Evolutionary conservation across 208 protist genomes (phyloP), one percentile per base, ranked within the genome.

Genomic region (Angomonas ambiguus): DNA sequence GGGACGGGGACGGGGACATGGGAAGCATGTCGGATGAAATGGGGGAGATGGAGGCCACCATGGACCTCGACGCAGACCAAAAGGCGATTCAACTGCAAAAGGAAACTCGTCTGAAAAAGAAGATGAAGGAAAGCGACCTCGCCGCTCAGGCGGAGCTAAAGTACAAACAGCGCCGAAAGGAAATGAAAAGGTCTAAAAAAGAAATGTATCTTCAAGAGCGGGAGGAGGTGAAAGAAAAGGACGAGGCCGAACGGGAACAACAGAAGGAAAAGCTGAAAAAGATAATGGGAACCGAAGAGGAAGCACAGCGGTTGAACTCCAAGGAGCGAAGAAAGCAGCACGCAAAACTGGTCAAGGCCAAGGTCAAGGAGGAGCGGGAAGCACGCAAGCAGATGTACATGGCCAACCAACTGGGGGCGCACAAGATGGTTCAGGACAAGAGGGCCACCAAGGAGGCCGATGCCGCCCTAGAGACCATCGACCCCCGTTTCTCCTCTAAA

Each of bases 141-240:
- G 85, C 80, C 2, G 77, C 65, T 13, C 70, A 83, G 61, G 87
- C 87, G 8, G 85, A 92, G 74, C 63, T 92, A 10, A 96, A 93
- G 80, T 93, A 96, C 79, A 92, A 88, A 64, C 73, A 84, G 58
- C 77, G 85, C 11, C 82, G 90, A 16, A 93, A 92, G 62, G 90
- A 92, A 59, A 82, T 88, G 83, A 91, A 91, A 67, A 87, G 89
- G 73, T 67, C 79, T 28, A 96, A 96, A 77, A 90, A 88, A 63
- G 81, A 93, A 48, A 83, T 88, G 81, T 5, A 86, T 45, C 60
- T 66, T 0, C 71, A 84, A 60, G 77, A 92, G 71, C 77, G 82
- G 2, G 87, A 92, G 72, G 75, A 63, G 4, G 82, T 84, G 72
- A 67, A 65, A 68, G 76, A 69, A 34, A 69, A 71, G 38, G 42